Evolutionary conservation across 768 basidiomycete genomes (phyloP), one percentile per base, ranked within the genome.

Genomic region (Amanita polypyramis): DNA sequence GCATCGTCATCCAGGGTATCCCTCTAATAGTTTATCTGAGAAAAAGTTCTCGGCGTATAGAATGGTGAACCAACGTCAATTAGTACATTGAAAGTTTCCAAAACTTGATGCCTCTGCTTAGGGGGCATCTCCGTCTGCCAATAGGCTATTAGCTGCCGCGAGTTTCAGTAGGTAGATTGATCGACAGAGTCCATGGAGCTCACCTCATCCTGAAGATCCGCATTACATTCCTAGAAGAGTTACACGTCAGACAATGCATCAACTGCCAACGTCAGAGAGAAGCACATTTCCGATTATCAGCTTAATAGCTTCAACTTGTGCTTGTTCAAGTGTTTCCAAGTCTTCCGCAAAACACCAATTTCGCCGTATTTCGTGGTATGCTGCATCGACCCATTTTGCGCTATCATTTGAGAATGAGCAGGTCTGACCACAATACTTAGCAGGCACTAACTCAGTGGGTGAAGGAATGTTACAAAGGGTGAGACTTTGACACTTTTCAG

Each of bases 401-500:
- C 85, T 86, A 52, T 29, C 19, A 40, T 30, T 27, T 41, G 33
- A n/a, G 30, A 19, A 50, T 41, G 45, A 54, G 35, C 36, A 21
- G 34, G 46, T 30, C 47, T 42, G 34, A 37, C 15, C 35, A 45
- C 15, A 27, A 49, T 35, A 25, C 15, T 43, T 34, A 41, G 32
- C 14, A 41, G 47, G 33, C 12, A 65, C 79, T 54, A 57, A 87
- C 85, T 85, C 82, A 30, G 71, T 70, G 25, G 79, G 79, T 2
- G 82, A 66, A 10, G 82, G 79, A 21, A 84, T 72, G 58, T 83
- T 84, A 55, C 77, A 78, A 12, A 88, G 65, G 3, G 81, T 77
- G 35, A 88, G 65, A 52, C 82, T 85, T 21, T 79, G 59, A 54
- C 78, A 81, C 57, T 79, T 66, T 52, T 86, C 83, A 17, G 85